A percentile compares a stretch with the other conserved stretches of the same genome.
phyloP scores from a whole-genome alignment of 2,329 filamentous ascomycete genomes.

The Epichloe gansuensis region DNA sequence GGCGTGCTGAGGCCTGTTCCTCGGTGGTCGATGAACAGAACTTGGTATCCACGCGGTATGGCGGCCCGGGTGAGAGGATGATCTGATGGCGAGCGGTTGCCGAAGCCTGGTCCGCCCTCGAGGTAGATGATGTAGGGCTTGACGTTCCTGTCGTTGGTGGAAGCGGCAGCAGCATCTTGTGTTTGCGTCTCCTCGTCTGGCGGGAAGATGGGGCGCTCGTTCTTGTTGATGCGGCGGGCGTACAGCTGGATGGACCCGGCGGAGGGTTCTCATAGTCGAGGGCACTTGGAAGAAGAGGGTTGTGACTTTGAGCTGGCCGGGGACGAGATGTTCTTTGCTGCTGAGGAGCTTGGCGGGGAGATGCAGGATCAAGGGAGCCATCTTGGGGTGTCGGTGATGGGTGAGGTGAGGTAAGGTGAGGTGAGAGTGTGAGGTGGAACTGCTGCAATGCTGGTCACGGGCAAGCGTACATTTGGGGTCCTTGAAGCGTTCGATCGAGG shows the following conservation, averaged over 20 bases:
- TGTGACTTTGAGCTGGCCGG: slow-evolving; percentile 60
- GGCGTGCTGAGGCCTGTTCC: slow-evolving; percentile 79
- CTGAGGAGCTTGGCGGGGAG: slow-evolving; percentile 28
- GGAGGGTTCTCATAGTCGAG: slow-evolving; percentile 56
- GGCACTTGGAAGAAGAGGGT: slow-evolving; percentile 85
- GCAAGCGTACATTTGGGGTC: not conserved
- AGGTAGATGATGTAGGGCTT: slow-evolving; percentile 59
- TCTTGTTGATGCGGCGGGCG: slow-evolving; percentile 57
- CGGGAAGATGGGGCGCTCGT: slow-evolving; percentile 48
- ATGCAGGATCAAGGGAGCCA: slow-evolving; percentile 8
- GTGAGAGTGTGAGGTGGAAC: not conserved
- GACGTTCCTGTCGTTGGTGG: slow-evolving; percentile 8
- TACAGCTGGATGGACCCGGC: slow-evolving; percentile 60
- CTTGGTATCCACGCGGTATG: slow-evolving; percentile 71
- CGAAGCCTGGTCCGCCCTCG: slow-evolving; percentile 76
- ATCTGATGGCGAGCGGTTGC: slow-evolving; percentile 63
- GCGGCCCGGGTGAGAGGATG: slow-evolving; percentile 57
- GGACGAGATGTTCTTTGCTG: slow-evolving; percentile 30
- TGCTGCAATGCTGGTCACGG: not conserved
- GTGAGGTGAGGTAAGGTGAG: not conserved
- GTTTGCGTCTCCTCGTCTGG: slow-evolving; percentile 15
- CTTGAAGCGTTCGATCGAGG: no score
- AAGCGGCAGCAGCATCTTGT: not conserved
- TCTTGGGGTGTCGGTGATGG: not conserved
- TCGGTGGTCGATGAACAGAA: slow-evolving; percentile 80